These are phyloP conservation scores for Thinopyrum elongatum DNA, from an alignment of 176 grass and related monocot genomes.

Conservation along the genomic window DNA sequence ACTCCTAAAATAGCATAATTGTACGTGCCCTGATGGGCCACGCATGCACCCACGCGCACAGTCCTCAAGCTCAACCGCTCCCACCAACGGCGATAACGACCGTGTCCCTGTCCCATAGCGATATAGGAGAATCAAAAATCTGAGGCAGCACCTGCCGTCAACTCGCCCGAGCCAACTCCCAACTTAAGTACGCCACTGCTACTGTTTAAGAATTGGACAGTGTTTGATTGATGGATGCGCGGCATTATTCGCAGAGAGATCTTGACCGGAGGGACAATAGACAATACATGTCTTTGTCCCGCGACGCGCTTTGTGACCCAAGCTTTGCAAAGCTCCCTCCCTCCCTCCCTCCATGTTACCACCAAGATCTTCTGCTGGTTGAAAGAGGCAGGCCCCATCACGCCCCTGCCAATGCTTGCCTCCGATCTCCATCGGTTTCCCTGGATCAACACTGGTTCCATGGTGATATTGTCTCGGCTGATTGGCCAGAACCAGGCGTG, in stretches of 20 bases:
- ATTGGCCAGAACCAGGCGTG: background rate
- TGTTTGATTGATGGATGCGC: background rate
- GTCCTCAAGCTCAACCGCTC: background rate
- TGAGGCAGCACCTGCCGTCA: too few species aligned
- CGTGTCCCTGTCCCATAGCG: background rate
- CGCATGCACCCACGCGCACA: too few species aligned
- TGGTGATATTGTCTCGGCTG: background rate
- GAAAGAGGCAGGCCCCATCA: too few species aligned
- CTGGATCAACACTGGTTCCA: background rate
- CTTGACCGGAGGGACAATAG: background rate
- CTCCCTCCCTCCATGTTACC: background rate
- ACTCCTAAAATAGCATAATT: too few species aligned
- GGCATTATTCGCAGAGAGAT: background rate
- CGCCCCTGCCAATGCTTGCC: background rate
- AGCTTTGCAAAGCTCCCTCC: too few species aligned
- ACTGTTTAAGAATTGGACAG: background rate
- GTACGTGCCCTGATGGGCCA: too few species aligned
- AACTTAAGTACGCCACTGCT: background rate
- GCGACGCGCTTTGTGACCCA: background rate
- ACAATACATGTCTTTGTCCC: background rate
- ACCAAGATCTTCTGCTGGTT: background rate
- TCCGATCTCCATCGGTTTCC: background rate
- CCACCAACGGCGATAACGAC: constrained; percentile 23
- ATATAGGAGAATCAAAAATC: too few species aligned
- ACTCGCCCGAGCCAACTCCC: too few species aligned